Evolutionary conservation across 805 yeast species (phyloP), one percentile per base, ranked within the genome.

Genomic region (Ogataea zsoltii): DNA sequence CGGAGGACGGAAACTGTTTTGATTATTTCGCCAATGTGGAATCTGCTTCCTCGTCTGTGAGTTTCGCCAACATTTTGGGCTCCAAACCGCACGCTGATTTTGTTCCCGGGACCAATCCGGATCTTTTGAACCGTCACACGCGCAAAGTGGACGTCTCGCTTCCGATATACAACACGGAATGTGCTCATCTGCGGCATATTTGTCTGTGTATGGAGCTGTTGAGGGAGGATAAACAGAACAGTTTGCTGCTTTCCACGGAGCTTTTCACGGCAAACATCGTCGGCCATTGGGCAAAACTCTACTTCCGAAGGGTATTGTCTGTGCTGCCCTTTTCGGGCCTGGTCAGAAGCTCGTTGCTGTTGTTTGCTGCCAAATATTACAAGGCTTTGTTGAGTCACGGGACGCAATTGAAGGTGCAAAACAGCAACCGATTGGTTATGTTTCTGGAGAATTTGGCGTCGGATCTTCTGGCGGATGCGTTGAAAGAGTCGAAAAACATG

Each of bases 61-160:
- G n/a, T n/a, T n/a, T n/a, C n/a, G n/a, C n/a, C n/a, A n/a, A n/a
- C n/a, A n/a, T n/a, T n/a, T n/a, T n/a, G n/a, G n/a, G n/a, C n/a
- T n/a, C n/a, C n/a, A n/a, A n/a, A n/a, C n/a, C n/a, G n/a, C n/a
- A n/a, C n/a, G n/a, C n/a, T n/a, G n/a, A n/a, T n/a, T n/a, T n/a
- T n/a, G 15, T 6, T 11, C 3, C 35, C 14, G 37, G 15, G 7
- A 12, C 16, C 15, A 7, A 36, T 29, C 3, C 19, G 31, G 9
- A 33, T 3, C 16, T 38, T 60, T 57, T 61, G 42, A 51, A 44
- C 39, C 41, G 44, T 31, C 45, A 39, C 49, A 53, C 60, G 26
- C 49, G 46, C 33, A 31, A 38, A 38, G 50, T 48, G 15, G 35
- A 21, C 31, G 30, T 38, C 9, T 38, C 42, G 16, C 2, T 50